Base-by-base conservation (phyloP, 176 grass and related monocot species). In the Hordeum vulgare region DNA sequence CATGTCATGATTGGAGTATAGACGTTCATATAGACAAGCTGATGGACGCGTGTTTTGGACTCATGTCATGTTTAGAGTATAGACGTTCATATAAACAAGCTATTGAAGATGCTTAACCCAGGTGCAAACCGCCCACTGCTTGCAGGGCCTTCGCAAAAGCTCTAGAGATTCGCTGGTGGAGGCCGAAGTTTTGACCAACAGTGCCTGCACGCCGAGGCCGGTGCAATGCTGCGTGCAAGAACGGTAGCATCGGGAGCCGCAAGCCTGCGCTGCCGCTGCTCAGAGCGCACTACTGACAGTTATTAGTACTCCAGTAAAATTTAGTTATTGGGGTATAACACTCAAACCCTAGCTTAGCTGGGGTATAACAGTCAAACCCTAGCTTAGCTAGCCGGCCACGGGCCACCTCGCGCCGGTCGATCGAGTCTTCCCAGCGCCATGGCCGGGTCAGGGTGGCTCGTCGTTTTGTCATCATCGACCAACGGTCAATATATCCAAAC, bases 301-400 rank as follows among this genome's bases (percentile, higher is more conserved):
- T 72, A 77, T 58, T 72, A 77, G 10, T 40, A 11, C 0, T 9
- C n/a, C n/a, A 60, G 28, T 66, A 71, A 45, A 71, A 71, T 71
- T 78, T 78, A 83, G 66, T 79, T 80, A n/a, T n/a, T n/a, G n/a
- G n/a, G n/a, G 18, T 8, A 7, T 5, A 6, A 39, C 67, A 8
- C 58, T 89, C 75, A 84, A 88, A 73, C 66, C 34, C 57, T 88
- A 79, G n/a, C n/a, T n/a, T n/a, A n/a, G 59, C 59, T 54, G n/a
- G n/a, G n/a, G 18, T 8, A 7, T 5, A 6, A 39, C 67, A 8
- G 66, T 89, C 75, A 84, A 88, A 73, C 66, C 34, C 57, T 88
- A 79, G 59, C 59, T 54, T 88, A 79, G 59, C 59, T 54, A 53
- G 40, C 17, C 0, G 25, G 25, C 21, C 66, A 29, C 54, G 9